phyloP scores from a whole-genome alignment of 192 early-diverging fungal genomes.

The Dimargaris xerosporica region DNA sequence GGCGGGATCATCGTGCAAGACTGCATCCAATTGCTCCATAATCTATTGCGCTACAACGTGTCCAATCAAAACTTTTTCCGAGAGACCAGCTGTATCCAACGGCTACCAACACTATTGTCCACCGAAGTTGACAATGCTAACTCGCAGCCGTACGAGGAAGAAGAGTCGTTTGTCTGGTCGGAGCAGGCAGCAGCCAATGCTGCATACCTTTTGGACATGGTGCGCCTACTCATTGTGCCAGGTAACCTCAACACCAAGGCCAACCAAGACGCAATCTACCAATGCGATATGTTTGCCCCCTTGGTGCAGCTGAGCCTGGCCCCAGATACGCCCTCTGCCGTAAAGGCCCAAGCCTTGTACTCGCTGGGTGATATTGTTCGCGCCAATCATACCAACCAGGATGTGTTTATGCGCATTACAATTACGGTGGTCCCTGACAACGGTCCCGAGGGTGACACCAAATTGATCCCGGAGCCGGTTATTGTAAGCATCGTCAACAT shows the following conservation, averaged over 20 bases:
- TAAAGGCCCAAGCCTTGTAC: slow-evolving; percentile 68
- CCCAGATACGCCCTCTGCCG: slow-evolving; percentile 56
- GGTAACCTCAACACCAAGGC: slow-evolving; percentile 70
- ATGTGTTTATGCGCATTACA: slow-evolving; percentile 51
- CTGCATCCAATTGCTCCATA: slow-evolving; percentile 81
- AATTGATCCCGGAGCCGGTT: slow-evolving; percentile 52
- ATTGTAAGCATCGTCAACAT: slow-evolving; percentile 66
- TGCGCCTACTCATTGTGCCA: slow-evolving; percentile 77
- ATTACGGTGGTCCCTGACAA: slow-evolving; percentile 35
- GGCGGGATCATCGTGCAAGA: slow-evolving; percentile 96
- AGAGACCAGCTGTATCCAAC: slow-evolving; percentile 86
- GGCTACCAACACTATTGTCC: slow-evolving; percentile 63
- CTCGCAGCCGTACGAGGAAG: slow-evolving; percentile 23
- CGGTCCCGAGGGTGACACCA: slow-evolving; percentile 14
- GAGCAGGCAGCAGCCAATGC: slow-evolving; percentile 80
- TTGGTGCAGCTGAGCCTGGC: slow-evolving; percentile 67
- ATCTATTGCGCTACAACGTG: slow-evolving; percentile 87
- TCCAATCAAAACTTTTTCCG: slow-evolving; percentile 99
- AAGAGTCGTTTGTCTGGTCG: slow-evolving; percentile 44
- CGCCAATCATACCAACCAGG: slow-evolving; percentile 59
- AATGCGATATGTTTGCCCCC: slow-evolving; percentile 61
- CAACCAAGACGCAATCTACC: slow-evolving; percentile 85
- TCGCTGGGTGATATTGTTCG: slow-evolving; percentile 75
- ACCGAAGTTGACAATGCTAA: slow-evolving; percentile 25
- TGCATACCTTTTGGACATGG: slow-evolving; percentile 72